Percentiles rank a stretch among this genome's conserved stretches.
These are phyloP conservation scores for Tulasnella sp. DNA, from an alignment of 768 basidiomycete species.

Conservation along the genomic window DNA sequence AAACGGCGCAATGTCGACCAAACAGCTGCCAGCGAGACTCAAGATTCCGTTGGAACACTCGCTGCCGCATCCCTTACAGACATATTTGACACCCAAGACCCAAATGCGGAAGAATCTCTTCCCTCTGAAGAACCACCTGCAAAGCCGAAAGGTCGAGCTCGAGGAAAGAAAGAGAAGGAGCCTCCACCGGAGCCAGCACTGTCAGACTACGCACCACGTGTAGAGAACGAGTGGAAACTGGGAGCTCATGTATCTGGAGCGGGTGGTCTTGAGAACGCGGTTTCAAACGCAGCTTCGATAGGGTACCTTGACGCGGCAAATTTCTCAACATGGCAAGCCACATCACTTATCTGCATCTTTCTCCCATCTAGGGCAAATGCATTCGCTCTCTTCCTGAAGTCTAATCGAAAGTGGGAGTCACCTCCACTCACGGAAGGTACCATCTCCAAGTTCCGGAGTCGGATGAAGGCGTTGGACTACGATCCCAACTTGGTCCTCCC, in stretches of 20 bases:
- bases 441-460: constrained; percentile 45
- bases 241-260: constrained; percentile 78
- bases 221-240: constrained; percentile 45
- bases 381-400: constrained; percentile 76
- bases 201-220: constrained; percentile 25
- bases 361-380: constrained; percentile 49
- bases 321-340: background rate
- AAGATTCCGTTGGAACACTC: background rate
- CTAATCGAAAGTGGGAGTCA: constrained; percentile 70
- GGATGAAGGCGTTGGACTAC: constrained; percentile 53
- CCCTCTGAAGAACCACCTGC: background rate
- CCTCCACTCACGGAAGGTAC: constrained; percentile 43
- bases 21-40: background rate
- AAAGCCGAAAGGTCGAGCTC: background rate
- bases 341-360: background rate
- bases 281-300: constrained; percentile 57
- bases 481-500: constrained; percentile 53
- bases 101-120: background rate
- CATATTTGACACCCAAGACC: background rate
- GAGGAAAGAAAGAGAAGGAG: constrained; percentile 8
- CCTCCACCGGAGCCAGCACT: constrained; percentile 15
- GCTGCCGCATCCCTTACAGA: background rate
- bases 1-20: background rate
- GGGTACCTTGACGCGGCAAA: constrained; percentile 34
- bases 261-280: constrained; percentile 65